Evolutionary conservation across 1,284 basidiomycete species (phyloP).

Genomic region (Tylopilus sp.): DNA sequence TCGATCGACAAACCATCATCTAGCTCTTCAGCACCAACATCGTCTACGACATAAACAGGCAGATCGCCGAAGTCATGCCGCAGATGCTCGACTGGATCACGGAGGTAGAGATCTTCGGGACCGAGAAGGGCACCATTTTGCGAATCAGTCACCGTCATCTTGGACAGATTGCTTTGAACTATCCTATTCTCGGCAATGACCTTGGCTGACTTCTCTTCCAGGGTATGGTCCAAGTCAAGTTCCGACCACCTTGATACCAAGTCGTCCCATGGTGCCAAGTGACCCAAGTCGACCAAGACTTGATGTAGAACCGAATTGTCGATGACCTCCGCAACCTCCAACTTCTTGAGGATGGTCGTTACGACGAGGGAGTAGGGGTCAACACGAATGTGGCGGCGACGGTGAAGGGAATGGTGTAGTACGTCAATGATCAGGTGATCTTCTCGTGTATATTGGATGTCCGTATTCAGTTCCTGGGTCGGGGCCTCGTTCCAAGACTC

Average conservation of each 20-base stretch:
- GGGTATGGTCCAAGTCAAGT: conserved; percentile 35
- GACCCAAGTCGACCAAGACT: conserved; percentile 64
- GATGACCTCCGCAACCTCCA: conserved; percentile 38
- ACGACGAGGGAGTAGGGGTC: conserved; percentile 59
- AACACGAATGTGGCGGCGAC: conserved; percentile 55
- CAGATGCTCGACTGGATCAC: conserved; percentile 59
- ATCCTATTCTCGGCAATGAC: conserved; percentile 34
- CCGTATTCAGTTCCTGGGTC: conserved; percentile 24
- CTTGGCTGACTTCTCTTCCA: conserved; percentile 32
- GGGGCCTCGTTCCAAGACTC: conserved; percentile 37
- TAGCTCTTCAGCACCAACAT: conserved; percentile 76
- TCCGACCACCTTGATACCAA: conserved; percentile 38
- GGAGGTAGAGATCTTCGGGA: conserved; percentile 54
- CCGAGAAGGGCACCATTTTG: conserved; percentile 37
- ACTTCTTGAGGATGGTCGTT: conserved; percentile 59
- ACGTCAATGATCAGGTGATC: conserved; percentile 69
- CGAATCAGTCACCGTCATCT: conserved; percentile 2
- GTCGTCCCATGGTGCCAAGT: conserved; percentile 75
- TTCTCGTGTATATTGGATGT: conserved; percentile 49
- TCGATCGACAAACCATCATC: conserved; percentile 94
- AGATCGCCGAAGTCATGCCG: conserved; percentile 84
- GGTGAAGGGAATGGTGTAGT: conserved; percentile 60
- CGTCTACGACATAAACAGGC: conserved; percentile 90
- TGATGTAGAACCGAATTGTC: conserved; percentile 40
- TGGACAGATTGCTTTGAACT: conserved; percentile 30